phyloP scores from a whole-genome alignment of 106 monocot species.

The Dendrobium huoshanense region DNA sequence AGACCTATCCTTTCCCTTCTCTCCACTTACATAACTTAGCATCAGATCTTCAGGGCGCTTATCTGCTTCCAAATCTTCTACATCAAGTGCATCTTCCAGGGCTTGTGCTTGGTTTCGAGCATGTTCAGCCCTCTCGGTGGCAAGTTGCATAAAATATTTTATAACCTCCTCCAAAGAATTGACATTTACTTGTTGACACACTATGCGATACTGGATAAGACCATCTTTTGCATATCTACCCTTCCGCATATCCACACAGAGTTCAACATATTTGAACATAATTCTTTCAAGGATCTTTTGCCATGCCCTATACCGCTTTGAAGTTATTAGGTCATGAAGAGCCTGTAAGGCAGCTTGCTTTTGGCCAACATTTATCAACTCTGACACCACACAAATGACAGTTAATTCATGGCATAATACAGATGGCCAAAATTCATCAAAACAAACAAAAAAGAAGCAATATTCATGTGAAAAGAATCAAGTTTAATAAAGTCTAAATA shows the following conservation, averaged over 20 bases:
- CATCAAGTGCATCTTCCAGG: conserved; percentile 91
- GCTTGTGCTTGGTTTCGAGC: conserved; percentile 80
- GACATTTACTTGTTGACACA: conserved; percentile 97
- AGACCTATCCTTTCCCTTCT: conserved; percentile 91
- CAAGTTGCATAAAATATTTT: conserved; percentile 92
- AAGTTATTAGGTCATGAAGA: conserved; percentile 91
- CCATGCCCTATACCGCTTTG: conserved; percentile 85
- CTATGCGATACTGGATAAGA: conserved; percentile 91
- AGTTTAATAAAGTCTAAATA: no score
- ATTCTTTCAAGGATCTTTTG: conserved; percentile 89
- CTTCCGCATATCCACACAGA: conserved; percentile 92
- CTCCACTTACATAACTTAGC: conserved; percentile 97
- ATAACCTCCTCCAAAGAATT: conserved; percentile 95
- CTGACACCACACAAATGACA: conserved; percentile 27
- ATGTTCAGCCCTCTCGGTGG: conserved; percentile 83
- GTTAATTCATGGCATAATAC: no score
- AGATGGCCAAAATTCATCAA: no score
- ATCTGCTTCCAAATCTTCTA: conserved; percentile 95
- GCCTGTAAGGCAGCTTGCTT: conserved; percentile 92
- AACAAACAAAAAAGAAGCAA: no score
- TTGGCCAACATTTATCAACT: conserved; percentile 91
- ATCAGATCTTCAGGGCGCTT: conserved; percentile 96
- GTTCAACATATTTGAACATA: conserved; percentile 95
- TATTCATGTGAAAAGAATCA: no score
- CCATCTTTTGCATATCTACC: conserved; percentile 99